These are phyloP conservation scores for Paraleonurus japonicus DNA, from an alignment of 257 asterid species.

Conservation along the genomic window DNA sequence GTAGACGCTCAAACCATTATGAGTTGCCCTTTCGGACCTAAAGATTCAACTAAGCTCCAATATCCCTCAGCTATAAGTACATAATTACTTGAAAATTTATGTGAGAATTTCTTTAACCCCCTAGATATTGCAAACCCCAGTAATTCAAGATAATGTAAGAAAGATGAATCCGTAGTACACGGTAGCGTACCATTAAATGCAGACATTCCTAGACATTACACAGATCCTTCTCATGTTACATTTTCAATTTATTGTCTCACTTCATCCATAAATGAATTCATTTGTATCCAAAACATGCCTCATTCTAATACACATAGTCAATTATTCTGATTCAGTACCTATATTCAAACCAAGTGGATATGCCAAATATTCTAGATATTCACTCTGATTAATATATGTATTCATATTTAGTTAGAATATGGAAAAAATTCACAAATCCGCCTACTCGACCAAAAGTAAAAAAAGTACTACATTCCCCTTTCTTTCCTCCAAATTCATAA, in stretches of 20 bases:
- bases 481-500: slow-evolving; percentile 1
- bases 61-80: not conserved
- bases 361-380: not conserved
- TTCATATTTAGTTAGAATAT: not conserved
- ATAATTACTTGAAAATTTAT: not conserved
- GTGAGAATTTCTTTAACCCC: not conserved
- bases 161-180: not conserved
- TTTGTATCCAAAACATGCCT: not conserved
- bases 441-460: not conserved
- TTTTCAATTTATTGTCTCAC: not conserved
- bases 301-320: slow-evolving; percentile 4
- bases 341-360: slow-evolving; percentile 4
- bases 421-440: not conserved
- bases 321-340: not conserved
- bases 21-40: not conserved
- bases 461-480: not conserved
- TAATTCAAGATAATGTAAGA: slow-evolving; percentile 5
- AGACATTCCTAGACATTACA: not conserved
- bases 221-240: not conserved
- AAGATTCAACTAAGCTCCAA: slow-evolving; percentile 10
- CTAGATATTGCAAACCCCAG: not conserved
- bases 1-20: not conserved
- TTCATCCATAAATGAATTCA: not conserved
- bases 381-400: not conserved
- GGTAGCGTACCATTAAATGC: not conserved